These are phyloP conservation scores for Xanthoconium stramineum DNA, from an alignment of 768 basidiomycete genomes.

Conservation along the genomic window DNA sequence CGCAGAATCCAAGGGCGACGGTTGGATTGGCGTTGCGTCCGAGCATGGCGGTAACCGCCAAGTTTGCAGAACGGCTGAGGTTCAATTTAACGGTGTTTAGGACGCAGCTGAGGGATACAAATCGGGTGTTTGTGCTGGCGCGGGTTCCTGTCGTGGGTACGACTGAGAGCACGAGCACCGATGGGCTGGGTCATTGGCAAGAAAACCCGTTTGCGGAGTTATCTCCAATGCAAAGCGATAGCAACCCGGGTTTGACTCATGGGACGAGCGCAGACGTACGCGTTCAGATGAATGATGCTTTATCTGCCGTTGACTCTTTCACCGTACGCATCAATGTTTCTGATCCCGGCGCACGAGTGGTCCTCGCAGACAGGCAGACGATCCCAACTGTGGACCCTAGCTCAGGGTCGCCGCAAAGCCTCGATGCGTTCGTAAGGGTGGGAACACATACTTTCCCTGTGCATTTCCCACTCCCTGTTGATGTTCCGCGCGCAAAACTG, in stretches of 20 bases:
- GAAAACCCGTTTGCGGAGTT: not conserved
- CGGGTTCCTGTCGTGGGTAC: slow-evolving; percentile 10
- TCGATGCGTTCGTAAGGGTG: slow-evolving; percentile 10
- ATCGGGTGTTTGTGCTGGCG: slow-evolving; percentile 19
- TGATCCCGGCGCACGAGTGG: slow-evolving; percentile 13
- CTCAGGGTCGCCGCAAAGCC: not conserved
- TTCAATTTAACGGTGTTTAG: slow-evolving; percentile 16
- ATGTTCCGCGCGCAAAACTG: slow-evolving; percentile 34
- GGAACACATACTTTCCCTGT: slow-evolving; percentile 23
- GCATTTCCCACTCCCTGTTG: slow-evolving; percentile 44
- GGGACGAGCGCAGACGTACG: not conserved
- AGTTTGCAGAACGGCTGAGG: slow-evolving; percentile 12
- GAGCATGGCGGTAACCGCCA: slow-evolving; percentile 1
- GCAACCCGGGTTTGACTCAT: not conserved
- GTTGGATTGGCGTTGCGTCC: slow-evolving; percentile 17
- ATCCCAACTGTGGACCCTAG: slow-evolving; percentile 5
- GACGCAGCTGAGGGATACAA: slow-evolving; percentile 10
- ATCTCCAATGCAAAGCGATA: not conserved
- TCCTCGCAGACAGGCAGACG: slow-evolving; percentile 6
- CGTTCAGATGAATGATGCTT: slow-evolving; percentile 15
- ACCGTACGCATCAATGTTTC: slow-evolving; percentile 19
- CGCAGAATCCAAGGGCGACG: slow-evolving; percentile 1
- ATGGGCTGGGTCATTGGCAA: slow-evolving; percentile 1
- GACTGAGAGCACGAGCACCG: not conserved
- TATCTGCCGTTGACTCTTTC: slow-evolving; percentile 7